Evolutionary conservation across 441 rosid genomes (phyloP), one percentile per base, ranked within the genome.

Genomic region (Geranium incanum): DNA sequence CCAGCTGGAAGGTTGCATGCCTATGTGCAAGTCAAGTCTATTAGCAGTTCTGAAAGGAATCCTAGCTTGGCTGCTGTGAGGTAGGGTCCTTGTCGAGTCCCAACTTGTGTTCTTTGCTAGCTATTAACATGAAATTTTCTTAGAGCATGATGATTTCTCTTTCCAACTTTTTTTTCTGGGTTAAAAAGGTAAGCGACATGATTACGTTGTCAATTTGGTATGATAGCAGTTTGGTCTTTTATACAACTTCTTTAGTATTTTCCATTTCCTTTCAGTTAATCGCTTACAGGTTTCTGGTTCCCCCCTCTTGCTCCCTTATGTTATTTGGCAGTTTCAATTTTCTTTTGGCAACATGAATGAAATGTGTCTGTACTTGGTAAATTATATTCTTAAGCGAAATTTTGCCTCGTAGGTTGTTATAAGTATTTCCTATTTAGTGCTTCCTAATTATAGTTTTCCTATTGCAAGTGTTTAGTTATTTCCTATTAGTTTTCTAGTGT

Each of bases 1-100:
- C 99, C 97, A 75, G 91, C 96, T 36, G 99, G 99, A 82, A 86
- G 97, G 83, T 74, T 94, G 87, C 90, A 88, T 80, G 91, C 96
- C 68, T 92, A 84, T 76, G 76, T 88, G 81, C 86, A 78, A 72
- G 79, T 83, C 67, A 88, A 83, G 75, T 81, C 92, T 72, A 71
- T 52, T 41, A 78, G 75, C 28, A 75, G 76, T 37, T 71, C 73
- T 79, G 93, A 79, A 72, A 80, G 45, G 66, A 78, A 78, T 71
- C 78, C 84, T 70, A 79, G 78, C 74, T 82, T 94, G 87, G 80
- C 78, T 81, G 86, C 84, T 71, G 86, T 90, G 63, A 92, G 99
- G 97, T 88, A 80, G 62, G 78, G 66, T 50, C 71, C 52, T 5
- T 68, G 48, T 55, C 67, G 64, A 65, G 50, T 72, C 16, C 67